These are phyloP conservation scores for Erysimum cheiri DNA, from an alignment of 441 rosid species.

Conservation along the genomic window DNA sequence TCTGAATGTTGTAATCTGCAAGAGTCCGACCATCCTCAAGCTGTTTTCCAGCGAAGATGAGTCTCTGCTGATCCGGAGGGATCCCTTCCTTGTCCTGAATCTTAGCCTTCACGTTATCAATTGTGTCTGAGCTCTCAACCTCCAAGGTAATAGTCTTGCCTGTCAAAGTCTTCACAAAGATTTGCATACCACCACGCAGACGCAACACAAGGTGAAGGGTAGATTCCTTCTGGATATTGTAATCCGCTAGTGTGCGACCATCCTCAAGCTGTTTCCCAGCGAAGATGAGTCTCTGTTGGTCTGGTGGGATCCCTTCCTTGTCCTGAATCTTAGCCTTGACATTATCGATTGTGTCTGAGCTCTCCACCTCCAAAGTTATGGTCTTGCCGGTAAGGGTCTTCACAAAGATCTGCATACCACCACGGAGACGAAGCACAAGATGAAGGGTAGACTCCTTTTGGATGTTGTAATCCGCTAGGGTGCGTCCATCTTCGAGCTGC, in stretches of 20 bases:
- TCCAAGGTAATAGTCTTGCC: conserved; percentile 36
- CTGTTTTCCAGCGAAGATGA: conserved; percentile 18
- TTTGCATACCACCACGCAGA: conserved; percentile 35
- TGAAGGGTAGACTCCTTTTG: conserved; percentile 42
- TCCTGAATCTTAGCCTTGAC: conserved; percentile 45
- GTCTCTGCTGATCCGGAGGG: conserved; percentile 25
- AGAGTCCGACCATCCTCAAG: conserved; percentile 13
- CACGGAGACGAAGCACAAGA: conserved; percentile 39
- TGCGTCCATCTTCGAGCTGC: conserved; percentile 40
- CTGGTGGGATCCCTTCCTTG: conserved; percentile 49
- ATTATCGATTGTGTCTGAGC: conserved; percentile 44
- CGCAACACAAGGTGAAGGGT: conserved; percentile 47
- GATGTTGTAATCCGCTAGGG: conserved; percentile 39
- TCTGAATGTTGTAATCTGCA: conserved; percentile 33
- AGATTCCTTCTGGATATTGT: conserved; percentile 47
- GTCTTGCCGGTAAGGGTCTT: conserved; percentile 47
- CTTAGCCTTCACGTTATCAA: conserved; percentile 22
- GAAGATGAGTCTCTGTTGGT: conserved; percentile 46
- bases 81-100: conserved; percentile 24
- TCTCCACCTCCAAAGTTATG: conserved; percentile 44
- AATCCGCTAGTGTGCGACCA: conserved; percentile 45
- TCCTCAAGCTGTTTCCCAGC: conserved; percentile 47
- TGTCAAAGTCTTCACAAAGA: conserved; percentile 32
- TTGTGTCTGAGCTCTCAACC: conserved; percentile 35
- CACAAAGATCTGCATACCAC: conserved; percentile 48